Evolutionary conservation across 1,284 basidiomycete species (phyloP), one percentile per base, ranked within the genome.

Genomic region (Neolentinus lepideus): DNA sequence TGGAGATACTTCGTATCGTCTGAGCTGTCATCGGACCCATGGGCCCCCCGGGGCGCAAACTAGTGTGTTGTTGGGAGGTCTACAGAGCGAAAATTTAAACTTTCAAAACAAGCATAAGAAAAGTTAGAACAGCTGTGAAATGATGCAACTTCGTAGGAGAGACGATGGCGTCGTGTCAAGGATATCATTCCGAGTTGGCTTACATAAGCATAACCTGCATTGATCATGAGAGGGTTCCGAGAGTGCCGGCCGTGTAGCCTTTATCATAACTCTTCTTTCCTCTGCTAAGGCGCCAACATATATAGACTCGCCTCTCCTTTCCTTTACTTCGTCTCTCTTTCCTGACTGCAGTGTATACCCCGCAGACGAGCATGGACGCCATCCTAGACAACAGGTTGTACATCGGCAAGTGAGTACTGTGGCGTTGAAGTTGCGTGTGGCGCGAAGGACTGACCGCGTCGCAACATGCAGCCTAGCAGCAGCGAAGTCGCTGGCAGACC

Each of bases 381-480:
- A 66, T 82, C 55, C 54, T 83, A 16, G 69, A 75, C 52, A 72
- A 72, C 51, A 71, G 75, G 57, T 60, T 83, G 36, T 83, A 75
- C 62, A 71, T 84, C 35, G 80, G 81, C 69, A 81, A 81, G 81
- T 81, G 60, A 53, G 69, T 55, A 2, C 51, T 38, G 12, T 3
- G 29, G 10, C 19, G 16, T 43, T n/a, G 38, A 25, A 51, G 46
- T 21, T 45, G 58, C 16, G 31, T 29, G 33, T 25, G 3, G 22
- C 27, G 47, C 25, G 21, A 21, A 12, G 22, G 22, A 47, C 47
- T 50, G 47, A 50, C 47, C 27, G n/a, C 16, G 43, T 25, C 43
- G 24, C 43, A n/a, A 35, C 31, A n/a, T 52, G 12, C 59, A 84
- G 83, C 63, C 62, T 84, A 22, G 64, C 75, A 1, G 73, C 77